These are phyloP conservation scores for Metarhizium sp. DNA, from an alignment of 2,329 filamentous ascomycete genomes.

Conservation along the genomic window DNA sequence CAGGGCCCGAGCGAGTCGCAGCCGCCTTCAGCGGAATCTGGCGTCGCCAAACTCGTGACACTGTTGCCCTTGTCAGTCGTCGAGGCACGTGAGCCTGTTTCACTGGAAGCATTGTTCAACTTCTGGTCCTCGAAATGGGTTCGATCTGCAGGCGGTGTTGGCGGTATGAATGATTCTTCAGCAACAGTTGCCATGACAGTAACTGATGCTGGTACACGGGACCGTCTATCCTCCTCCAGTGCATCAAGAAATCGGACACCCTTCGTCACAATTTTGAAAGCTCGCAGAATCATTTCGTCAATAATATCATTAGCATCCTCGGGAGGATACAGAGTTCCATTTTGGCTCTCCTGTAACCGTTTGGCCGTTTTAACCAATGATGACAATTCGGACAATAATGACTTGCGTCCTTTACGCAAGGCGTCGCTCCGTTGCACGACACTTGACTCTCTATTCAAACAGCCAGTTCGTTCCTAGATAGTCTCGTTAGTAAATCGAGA, in stretches of 20 bases:
- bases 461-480: constrained; percentile 72
- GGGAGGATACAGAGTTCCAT: constrained; percentile 32
- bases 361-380: constrained; percentile 84
- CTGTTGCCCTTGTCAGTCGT: constrained; percentile 17
- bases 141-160: constrained; percentile 54
- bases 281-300: constrained; percentile 88
- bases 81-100: constrained; percentile 31
- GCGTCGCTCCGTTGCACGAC: constrained; percentile 67
- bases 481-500: constrained; percentile 7
- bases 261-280: constrained; percentile 88
- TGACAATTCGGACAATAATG: constrained; percentile 80
- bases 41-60: constrained; percentile 21
- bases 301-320: constrained; percentile 66
- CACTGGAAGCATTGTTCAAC: constrained; percentile 17
- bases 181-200: constrained; percentile 51
- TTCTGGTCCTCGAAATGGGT: constrained; percentile 35
- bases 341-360: constrained; percentile 66
- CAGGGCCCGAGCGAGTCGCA: constrained; percentile 24
- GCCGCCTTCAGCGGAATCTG: constrained; percentile 26
- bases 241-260: constrained; percentile 85
- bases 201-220: constrained; percentile 41
- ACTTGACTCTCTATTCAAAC: constrained; percentile 71
- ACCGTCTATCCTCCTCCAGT: constrained; percentile 55
- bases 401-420: constrained; percentile 75
- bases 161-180: constrained; percentile 49